These are phyloP conservation scores for Apium graveolens DNA, from an alignment of 129 eudicot genomes.

Conservation along the genomic window DNA sequence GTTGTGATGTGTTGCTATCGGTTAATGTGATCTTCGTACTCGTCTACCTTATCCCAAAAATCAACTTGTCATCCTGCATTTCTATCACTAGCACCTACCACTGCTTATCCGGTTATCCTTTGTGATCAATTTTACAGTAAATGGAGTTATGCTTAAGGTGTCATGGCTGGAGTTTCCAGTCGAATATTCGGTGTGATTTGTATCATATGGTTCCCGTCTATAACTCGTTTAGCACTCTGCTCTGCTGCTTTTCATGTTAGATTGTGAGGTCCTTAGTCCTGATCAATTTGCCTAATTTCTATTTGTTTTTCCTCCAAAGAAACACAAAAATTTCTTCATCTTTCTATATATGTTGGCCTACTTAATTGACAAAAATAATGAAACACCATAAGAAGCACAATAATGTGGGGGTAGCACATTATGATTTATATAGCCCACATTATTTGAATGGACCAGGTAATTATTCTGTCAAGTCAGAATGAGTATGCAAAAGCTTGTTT, in stretches of 20 bases:
- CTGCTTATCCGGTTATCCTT: background rate
- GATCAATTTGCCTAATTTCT: background rate
- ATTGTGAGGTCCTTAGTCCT: background rate
- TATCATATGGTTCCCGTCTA: no score
- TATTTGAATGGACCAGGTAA: constrained; percentile 4
- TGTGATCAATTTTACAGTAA: background rate
- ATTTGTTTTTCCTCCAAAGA: background rate
- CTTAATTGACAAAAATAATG: background rate
- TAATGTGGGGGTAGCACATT: background rate
- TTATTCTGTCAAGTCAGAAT: background rate
- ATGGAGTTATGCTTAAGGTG: background rate
- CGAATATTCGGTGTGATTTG: no score
- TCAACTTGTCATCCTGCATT: background rate
- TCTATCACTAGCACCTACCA: background rate
- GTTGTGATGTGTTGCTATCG: background rate
- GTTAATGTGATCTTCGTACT: background rate
- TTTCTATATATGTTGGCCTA: background rate
- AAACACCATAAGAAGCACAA: background rate
- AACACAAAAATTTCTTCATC: background rate
- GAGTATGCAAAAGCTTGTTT: background rate
- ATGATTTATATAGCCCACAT: background rate
- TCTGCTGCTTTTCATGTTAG: background rate
- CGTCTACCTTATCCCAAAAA: background rate
- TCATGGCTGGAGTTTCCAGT: background rate
- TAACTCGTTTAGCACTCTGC: background rate